A percentile compares a stretch with the other conserved stretches of the same genome.
Evolutionary conservation across 768 basidiomycete species (phyloP).

Genomic region (Artomyces pyxidatus): DNA sequence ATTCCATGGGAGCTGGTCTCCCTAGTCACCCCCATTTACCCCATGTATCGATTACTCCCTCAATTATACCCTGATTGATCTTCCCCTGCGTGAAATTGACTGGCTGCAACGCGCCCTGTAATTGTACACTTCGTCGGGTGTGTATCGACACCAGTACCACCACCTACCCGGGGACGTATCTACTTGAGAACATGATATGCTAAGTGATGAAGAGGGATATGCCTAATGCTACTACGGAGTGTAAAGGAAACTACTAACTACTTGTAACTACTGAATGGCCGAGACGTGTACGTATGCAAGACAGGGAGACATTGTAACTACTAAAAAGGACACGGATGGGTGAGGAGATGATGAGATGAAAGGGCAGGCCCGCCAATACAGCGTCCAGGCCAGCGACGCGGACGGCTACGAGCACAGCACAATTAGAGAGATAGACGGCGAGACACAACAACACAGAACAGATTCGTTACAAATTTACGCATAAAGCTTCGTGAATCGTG

Average conservation of each 20-base stretch:
- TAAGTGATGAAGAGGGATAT: not conserved
- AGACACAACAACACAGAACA: no score
- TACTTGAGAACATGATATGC: slow-evolving; percentile 11
- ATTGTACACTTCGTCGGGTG: no score
- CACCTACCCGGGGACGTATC: no score
- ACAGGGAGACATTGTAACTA: slow-evolving; percentile 15
- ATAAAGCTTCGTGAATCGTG: not conserved
- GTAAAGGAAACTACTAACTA: slow-evolving; percentile 16
- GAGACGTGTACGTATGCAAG: slow-evolving; percentile 15
- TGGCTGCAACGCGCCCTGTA: no score
- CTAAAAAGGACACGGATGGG: slow-evolving; percentile 2
- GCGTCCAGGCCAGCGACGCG: not conserved
- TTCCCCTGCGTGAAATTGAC: no score
- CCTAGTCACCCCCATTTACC: no score
- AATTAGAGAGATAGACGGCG: not conserved
- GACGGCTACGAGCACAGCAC: not conserved
- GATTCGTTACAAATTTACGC: not conserved
- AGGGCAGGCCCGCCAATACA: not conserved
- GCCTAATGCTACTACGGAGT: slow-evolving; percentile 12
- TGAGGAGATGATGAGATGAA: not conserved
- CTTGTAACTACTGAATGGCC: slow-evolving; percentile 15
- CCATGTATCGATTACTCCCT: no score
- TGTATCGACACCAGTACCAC: no score
- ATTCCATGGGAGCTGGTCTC: no score
- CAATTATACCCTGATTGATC: no score